These are phyloP conservation scores for Dothistroma pini DNA, from an alignment of 2,329 filamentous ascomycete genomes.

Conservation along the genomic window DNA sequence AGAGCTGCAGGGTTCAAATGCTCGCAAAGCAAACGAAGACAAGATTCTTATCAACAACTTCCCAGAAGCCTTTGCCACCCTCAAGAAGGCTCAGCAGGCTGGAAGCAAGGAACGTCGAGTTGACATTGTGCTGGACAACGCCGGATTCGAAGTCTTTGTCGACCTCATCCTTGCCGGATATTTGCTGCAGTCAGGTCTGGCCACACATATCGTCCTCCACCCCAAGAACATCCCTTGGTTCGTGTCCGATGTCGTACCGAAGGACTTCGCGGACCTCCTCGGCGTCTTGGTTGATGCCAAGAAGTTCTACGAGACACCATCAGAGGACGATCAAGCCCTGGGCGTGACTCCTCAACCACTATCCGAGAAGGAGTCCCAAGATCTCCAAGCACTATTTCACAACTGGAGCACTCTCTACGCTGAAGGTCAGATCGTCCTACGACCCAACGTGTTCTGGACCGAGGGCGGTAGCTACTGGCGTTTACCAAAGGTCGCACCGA, in stretches of 20 bases:
- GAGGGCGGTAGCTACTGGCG: constrained; percentile 84
- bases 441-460: constrained; percentile 91
- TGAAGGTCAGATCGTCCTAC: constrained; percentile 77
- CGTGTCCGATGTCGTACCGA: constrained; percentile 87
- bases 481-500: constrained; percentile 64
- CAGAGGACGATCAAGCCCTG: constrained; percentile 58
- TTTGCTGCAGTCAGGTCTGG: constrained; percentile 76
- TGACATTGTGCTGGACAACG: constrained; percentile 95
- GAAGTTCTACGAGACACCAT: constrained; percentile 70
- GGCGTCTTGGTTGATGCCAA: constrained; percentile 73
- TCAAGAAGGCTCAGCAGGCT: constrained; percentile 62
- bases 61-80: constrained; percentile 62
- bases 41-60: constrained; percentile 92
- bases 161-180: constrained; percentile 91
- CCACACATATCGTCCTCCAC: constrained; percentile 81
- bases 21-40: constrained; percentile 79
- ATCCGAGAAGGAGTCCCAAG: constrained; percentile 61
- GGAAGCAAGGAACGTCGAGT: constrained; percentile 67
- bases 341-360: constrained; percentile 60
- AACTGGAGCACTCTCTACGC: constrained; percentile 77
- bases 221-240: constrained; percentile 98
- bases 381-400: constrained; percentile 73
- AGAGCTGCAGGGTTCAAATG: constrained; percentile 85
- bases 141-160: constrained; percentile 95
- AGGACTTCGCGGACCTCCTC: constrained; percentile 79